Conservation (phyloP, 805 yeast species). For the Torulaspora franciscae region DNA sequence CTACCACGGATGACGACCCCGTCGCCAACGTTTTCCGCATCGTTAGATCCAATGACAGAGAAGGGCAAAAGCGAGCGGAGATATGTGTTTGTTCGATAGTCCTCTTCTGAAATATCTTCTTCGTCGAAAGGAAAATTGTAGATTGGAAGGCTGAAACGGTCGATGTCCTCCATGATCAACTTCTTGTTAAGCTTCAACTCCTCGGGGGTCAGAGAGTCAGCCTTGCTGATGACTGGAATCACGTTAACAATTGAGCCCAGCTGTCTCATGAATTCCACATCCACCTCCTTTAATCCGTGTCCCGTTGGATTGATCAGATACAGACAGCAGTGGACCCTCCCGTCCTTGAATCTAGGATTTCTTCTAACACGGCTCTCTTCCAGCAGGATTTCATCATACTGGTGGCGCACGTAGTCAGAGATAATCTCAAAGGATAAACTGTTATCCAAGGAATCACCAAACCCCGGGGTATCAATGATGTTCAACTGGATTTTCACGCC, state of each 20-base stretch:
- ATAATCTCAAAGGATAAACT: constrained; percentile 60
- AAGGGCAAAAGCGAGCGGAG: constrained; percentile 62
- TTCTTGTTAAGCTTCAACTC: constrained; percentile 72
- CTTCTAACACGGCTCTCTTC: constrained; percentile 79
- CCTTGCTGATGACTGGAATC: constrained; percentile 79
- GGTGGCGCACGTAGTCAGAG: constrained; percentile 76
- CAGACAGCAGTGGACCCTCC: constrained; percentile 70
- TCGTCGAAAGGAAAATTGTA: constrained; percentile 66
- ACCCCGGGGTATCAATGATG: constrained; percentile 78
- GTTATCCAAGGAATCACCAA: constrained; percentile 71
- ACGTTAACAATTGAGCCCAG: constrained; percentile 77
- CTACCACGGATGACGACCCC: constrained; percentile 43
- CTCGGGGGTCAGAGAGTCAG: constrained; percentile 77
- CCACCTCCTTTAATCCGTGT: constrained; percentile 73
- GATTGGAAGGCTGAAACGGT: constrained; percentile 62
- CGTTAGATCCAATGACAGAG: constrained; percentile 65
- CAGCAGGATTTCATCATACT: constrained; percentile 73
- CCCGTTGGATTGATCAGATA: constrained; percentile 82
- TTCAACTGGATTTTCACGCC: constrained; percentile 76
- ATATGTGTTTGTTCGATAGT: constrained; percentile 59
- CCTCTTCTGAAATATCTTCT: constrained; percentile 53
- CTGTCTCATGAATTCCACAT: constrained; percentile 70
- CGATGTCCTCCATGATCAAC: constrained; percentile 72
- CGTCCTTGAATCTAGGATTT: constrained; percentile 80
- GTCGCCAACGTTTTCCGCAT: constrained; percentile 45